Conservation (phyloP, 2,329 filamentous ascomycete genomes). For the Cladobotryum protrusum region DNA sequence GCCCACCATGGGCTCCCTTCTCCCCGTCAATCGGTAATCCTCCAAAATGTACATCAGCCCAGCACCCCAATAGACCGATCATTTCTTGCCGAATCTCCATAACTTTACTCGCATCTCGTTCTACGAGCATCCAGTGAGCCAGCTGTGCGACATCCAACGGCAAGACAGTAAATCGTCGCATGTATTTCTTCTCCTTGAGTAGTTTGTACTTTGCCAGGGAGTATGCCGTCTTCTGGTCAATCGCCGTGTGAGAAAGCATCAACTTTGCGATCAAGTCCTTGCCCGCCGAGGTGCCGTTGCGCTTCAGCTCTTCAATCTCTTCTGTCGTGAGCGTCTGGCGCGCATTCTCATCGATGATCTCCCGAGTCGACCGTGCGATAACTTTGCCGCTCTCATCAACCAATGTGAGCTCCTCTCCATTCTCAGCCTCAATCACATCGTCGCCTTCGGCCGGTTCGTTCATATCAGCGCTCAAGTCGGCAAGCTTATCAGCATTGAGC, state of each 20-base stretch:
- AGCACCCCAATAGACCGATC: constrained; percentile 74
- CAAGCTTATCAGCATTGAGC: constrained; percentile 73
- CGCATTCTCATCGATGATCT: constrained; percentile 54
- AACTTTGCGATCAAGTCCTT: constrained; percentile 91
- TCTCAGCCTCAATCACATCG: constrained; percentile 30
- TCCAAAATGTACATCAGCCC: constrained; percentile 77
- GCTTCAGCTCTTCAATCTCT: constrained; percentile 70
- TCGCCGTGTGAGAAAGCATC: constrained; percentile 76
- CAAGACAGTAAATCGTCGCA: constrained; percentile 77
- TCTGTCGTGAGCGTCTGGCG: constrained; percentile 72
- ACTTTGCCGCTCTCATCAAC: constrained; percentile 38
- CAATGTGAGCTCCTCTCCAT: constrained; percentile 38
- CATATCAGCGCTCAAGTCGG: constrained; percentile 33
- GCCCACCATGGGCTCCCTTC: constrained; percentile 29
- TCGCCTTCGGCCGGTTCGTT: constrained; percentile 37
- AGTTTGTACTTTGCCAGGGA: constrained; percentile 94
- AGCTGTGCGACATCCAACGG: constrained; percentile 75
- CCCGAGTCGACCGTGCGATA: constrained; percentile 50
- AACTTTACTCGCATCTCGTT: constrained; percentile 73
- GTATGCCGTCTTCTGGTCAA: constrained; percentile 92
- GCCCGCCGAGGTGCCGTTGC: constrained; percentile 68
- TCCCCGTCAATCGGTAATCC: constrained; percentile 22
- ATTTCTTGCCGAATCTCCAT: constrained; percentile 83
- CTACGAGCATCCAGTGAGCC: constrained; percentile 69
- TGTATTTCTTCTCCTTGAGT: constrained; percentile 88